These are phyloP conservation scores for Leccinum sublutescens DNA, from an alignment of 768 basidiomycete species.

Conservation along the genomic window DNA sequence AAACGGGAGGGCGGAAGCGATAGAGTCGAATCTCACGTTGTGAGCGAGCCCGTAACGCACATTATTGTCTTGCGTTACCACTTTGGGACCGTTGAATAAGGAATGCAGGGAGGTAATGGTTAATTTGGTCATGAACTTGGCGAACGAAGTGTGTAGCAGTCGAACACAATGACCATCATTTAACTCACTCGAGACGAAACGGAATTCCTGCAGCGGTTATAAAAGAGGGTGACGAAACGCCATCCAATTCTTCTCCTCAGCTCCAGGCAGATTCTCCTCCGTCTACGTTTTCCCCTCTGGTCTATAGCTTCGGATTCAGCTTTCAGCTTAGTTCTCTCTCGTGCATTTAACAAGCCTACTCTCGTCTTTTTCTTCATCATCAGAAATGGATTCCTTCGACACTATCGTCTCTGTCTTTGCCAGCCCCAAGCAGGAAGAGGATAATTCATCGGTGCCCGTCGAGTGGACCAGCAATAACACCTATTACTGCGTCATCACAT, in stretches of 20 bases:
- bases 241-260: constrained; percentile 2
- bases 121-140: background rate
- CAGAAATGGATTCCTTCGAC: constrained; percentile 25
- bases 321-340: background rate
- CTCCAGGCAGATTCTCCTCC: constrained; percentile 6
- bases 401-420: constrained; percentile 16
- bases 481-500: constrained; percentile 22
- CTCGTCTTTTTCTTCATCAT: background rate
- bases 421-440: constrained; percentile 6
- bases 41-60: background rate
- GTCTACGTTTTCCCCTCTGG: background rate
- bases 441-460: constrained; percentile 13
- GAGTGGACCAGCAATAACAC: constrained; percentile 6
- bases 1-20: background rate
- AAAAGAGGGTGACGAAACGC: constrained; percentile 10
- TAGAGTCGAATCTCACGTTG: constrained; percentile 8
- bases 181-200: background rate
- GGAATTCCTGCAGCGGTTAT: constrained; percentile 11
- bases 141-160: background rate
- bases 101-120: background rate
- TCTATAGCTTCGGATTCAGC: constrained; percentile 1
- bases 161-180: background rate
- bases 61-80: constrained; percentile 23
- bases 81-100: background rate
- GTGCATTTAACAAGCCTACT: background rate